These are phyloP conservation scores for Colletotrichum aenigma DNA, from an alignment of 2,329 filamentous ascomycete genomes.

Conservation along the genomic window DNA sequence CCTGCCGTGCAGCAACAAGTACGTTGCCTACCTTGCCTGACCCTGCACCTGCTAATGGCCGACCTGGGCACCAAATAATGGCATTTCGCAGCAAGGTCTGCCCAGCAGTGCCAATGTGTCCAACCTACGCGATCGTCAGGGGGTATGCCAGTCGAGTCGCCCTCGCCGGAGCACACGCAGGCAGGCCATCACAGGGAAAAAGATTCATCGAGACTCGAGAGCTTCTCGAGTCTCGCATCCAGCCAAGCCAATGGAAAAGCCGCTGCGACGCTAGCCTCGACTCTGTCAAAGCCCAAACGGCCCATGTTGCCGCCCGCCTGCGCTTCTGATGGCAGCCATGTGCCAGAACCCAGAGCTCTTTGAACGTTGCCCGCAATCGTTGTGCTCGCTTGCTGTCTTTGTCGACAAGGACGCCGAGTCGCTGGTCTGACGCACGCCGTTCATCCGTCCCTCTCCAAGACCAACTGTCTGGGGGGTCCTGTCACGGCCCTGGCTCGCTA, in stretches of 20 bases:
- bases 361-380: background rate
- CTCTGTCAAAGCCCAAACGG: background rate
- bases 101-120: background rate
- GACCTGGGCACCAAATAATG: background rate
- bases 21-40: background rate
- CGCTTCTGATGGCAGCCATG: background rate
- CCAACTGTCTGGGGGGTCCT: constrained; percentile 1
- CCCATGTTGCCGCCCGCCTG: background rate
- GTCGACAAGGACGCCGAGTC: background rate
- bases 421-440: background rate
- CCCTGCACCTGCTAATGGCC: background rate
- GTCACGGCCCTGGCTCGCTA: background rate
- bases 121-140: background rate
- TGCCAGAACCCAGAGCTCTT: background rate
- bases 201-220: background rate
- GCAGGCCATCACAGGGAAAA: background rate
- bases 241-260: constrained; percentile 12
- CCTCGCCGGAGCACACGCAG: background rate
- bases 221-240: background rate
- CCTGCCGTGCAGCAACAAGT: background rate
- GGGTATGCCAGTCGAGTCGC: background rate
- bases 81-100: background rate
- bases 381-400: background rate
- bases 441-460: background rate
- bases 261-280: constrained; percentile 10